Percentiles rank a stretch among this genome's conserved stretches.
These are phyloP conservation scores for Leccinum subspadiceum DNA, from an alignment of 1,284 basidiomycete genomes.

Conservation along the genomic window DNA sequence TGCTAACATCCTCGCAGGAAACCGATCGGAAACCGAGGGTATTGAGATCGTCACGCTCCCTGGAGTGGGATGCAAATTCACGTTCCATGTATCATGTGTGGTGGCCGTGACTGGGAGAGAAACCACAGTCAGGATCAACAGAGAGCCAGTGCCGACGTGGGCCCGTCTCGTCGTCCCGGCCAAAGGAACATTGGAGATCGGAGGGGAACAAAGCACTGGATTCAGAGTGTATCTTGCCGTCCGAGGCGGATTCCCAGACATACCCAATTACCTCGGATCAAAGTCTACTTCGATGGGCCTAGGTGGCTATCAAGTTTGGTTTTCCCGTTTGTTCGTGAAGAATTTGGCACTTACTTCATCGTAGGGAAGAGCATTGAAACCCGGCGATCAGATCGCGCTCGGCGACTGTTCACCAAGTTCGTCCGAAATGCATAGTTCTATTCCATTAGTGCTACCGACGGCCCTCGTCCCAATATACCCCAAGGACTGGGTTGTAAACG, in stretches of 20 bases:
- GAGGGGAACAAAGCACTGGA: slow-evolving; percentile 33
- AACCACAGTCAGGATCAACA: slow-evolving; percentile 45
- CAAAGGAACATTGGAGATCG: slow-evolving; percentile 44
- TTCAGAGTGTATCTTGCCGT: slow-evolving; percentile 59
- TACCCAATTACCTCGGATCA: slow-evolving; percentile 59
- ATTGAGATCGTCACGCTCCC: slow-evolving; percentile 53
- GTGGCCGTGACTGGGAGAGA: slow-evolving; percentile 59
- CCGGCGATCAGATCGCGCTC: slow-evolving; percentile 45
- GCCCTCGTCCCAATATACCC: slow-evolving; percentile 46
- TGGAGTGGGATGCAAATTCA: slow-evolving; percentile 36
- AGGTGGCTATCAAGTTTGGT: slow-evolving; percentile 51
- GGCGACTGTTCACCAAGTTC: slow-evolving; percentile 31
- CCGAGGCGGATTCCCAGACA: slow-evolving; percentile 58
- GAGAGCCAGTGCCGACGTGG: slow-evolving; percentile 46
- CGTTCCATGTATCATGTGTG: slow-evolving; percentile 50
- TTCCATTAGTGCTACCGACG: slow-evolving; percentile 14
- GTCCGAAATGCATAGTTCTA: slow-evolving; percentile 6
- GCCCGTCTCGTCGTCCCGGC: slow-evolving; percentile 45
- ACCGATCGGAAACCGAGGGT: slow-evolving; percentile 51
- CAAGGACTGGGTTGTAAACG: slow-evolving; percentile 50
- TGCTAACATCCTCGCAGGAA: slow-evolving; percentile 64
- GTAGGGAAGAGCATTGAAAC: slow-evolving; percentile 52
- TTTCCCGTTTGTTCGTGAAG: not conserved
- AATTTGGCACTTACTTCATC: not conserved
- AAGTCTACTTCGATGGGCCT: slow-evolving; percentile 61